Evolutionary conservation across 23 red algal species (phyloP), one percentile per base, ranked within the genome.

Genomic region (Pyropia haitanensis): DNA sequence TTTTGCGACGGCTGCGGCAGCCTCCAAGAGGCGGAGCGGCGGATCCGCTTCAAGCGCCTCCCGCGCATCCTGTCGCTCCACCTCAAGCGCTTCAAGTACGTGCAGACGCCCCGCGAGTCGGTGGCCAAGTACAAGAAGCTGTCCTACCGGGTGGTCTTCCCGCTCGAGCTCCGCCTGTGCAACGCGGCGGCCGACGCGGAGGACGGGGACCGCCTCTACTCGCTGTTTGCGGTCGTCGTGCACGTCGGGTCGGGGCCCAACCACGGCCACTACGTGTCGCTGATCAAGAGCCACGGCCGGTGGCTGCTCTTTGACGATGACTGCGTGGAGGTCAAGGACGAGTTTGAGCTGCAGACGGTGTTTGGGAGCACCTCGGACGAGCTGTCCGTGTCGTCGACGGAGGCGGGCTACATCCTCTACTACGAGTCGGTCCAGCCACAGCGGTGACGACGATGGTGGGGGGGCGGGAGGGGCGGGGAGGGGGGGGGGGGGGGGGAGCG

Each of bases 291-390:
- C 66, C 61, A 83, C 67, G 58, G 85, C 28, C 77, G 73, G 54
- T 96, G 92, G 92, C 54, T 96, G 53, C 68, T 96, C 66, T 96
- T 89, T 64, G 92, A 96, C 68, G 92, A 96, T 72, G 92, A 96
- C 51, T 70, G 67, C 20, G 92, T 96, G 22, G 92, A 96, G 80
- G 60, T 78, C 3, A 88, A 89, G 64, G 92, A 96, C 52, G 92
- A 96, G 65, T 72, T 68, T 26, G 84, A 88, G 56, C 83, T 96
- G 65, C 85, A 96, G 55, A 81, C 67, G 32, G 92, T 96, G 14
- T 96, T 85, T 53, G 89, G 89, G n/a, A 66, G 80, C 46, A 79
- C 79, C 18, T 71, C 86, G 68, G 80, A 84, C 57, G 71, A 46
- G 34, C 31, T 44, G 28, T 79, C 56, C 29, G 71, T 72, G 6